A percentile compares a stretch with the other conserved stretches of the same genome.
phyloP scores from a whole-genome alignment of 805 yeast genomes.

The Brettanomyces anomalus region DNA sequence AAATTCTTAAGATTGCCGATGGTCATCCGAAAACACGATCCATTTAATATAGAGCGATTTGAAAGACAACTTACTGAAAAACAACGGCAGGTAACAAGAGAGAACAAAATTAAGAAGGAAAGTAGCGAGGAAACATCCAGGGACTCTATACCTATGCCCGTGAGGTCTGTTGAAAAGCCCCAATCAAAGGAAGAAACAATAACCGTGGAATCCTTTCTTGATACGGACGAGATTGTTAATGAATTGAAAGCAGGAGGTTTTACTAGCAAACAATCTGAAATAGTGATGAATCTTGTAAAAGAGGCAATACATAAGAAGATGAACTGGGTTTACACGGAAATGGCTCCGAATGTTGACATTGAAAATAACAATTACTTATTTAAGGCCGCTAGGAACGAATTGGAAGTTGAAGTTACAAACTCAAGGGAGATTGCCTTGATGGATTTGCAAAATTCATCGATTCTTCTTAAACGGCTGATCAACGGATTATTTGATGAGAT shows the following conservation, averaged over 20 bases:
- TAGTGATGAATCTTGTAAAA: conserved; percentile 39
- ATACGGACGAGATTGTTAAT: conserved; percentile 53
- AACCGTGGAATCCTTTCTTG: conserved; percentile 34
- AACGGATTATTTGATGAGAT: conserved; percentile 72
- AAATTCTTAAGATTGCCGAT: conserved; percentile 1
- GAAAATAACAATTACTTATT: conserved; percentile 85
- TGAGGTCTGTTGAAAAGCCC: not conserved
- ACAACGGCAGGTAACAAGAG: not conserved
- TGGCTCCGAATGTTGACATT: conserved; percentile 52
- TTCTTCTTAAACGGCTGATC: conserved; percentile 62
- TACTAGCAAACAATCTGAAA: conserved; percentile 50
- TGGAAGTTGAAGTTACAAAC: conserved; percentile 67
- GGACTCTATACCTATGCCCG: not conserved
- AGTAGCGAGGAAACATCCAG: not conserved
- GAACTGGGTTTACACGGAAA: conserved; percentile 37
- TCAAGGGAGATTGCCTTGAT: conserved; percentile 63
- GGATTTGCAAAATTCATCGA: conserved; percentile 55
- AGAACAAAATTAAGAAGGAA: not conserved
- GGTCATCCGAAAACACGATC: not conserved
- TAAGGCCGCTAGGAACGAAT: conserved; percentile 86
- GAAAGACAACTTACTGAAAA: conserved; percentile 1
- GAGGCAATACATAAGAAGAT: conserved; percentile 29
- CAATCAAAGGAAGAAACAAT: conserved; percentile 10
- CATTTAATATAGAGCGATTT: conserved; percentile 3
- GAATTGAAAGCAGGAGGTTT: conserved; percentile 50